Percentiles rank a stretch among this genome's conserved stretches.
These are phyloP conservation scores for Geotrichum australiense DNA, from an alignment of 1,139 yeast genomes.

Conservation along the genomic window DNA sequence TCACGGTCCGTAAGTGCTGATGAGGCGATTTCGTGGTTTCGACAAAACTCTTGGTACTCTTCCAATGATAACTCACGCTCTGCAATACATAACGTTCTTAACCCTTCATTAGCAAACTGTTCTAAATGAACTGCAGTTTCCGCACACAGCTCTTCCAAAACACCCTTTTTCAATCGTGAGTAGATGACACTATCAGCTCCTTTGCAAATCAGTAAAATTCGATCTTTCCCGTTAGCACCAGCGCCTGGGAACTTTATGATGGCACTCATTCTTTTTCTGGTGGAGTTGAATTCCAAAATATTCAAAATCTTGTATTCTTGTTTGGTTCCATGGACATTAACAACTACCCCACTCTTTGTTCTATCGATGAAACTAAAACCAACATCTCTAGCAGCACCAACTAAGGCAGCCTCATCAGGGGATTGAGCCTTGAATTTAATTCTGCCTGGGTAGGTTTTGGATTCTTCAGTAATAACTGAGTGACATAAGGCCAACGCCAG, in stretches of 20 bases:
- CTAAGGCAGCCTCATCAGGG: slow-evolving; percentile 98
- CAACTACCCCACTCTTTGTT: slow-evolving; percentile 58
- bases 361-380: slow-evolving; percentile 78
- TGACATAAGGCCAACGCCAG: slow-evolving; percentile 84
- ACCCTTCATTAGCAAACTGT: slow-evolving; percentile 88
- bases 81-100: slow-evolving; percentile 89
- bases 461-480: slow-evolving; percentile 70
- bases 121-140: slow-evolving; percentile 74
- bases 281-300: slow-evolving; percentile 93
- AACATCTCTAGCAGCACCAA: slow-evolving; percentile 83
- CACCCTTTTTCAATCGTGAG: slow-evolving; percentile 49
- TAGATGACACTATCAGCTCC: slow-evolving; percentile 97
- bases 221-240: slow-evolving; percentile 50
- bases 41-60: slow-evolving; percentile 61
- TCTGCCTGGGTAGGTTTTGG: slow-evolving; percentile 43
- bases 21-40: slow-evolving; percentile 59
- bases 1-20: slow-evolving; percentile 73
- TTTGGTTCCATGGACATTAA: slow-evolving; percentile 68
- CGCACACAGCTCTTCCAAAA: slow-evolving; percentile 12
- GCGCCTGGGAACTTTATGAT: slow-evolving; percentile 69
- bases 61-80: slow-evolving; percentile 60
- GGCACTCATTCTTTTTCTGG: slow-evolving; percentile 97
- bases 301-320: slow-evolving; percentile 69
- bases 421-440: slow-evolving; percentile 82
- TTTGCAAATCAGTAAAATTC: slow-evolving; percentile 80